Base-by-base conservation (phyloP, 1,139 yeast genomes). In the Taphrina betulina region DNA sequence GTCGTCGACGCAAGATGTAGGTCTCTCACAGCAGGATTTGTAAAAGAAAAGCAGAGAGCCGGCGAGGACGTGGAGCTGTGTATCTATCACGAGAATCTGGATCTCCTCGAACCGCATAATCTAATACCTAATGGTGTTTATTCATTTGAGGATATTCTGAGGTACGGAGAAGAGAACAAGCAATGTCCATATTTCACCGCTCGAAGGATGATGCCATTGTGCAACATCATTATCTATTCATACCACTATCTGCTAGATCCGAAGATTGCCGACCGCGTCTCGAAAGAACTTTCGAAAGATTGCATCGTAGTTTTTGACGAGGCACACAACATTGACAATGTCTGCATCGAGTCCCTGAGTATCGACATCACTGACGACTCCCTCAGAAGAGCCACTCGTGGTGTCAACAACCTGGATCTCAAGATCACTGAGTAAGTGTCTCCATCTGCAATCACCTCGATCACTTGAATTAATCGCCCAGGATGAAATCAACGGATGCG, bases 141-240 rank as follows among this genome's bases (percentile, higher is more conserved):
- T 70, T 90, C 98, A 0, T 92, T 92, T 69, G 97, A 92, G 61
- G 83, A 83, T 52, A 74, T 92, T 62, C 70, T 85, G 31, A 79
- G 79, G 43, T 85, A 86, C 67, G 87, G 98, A 67, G 85, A 83
- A 67, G 76, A 77, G 43, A 80, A 79, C 63, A 86, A 83, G 41
- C 85, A 92, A 2, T 92, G 99, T 69, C 99, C 99, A 0, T 92
- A 92, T 71, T 92, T 92, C 70, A 88, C 96, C 0, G 96, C 92
- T 40, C 85, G 99, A 75, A 82, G 99, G 71, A 92, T 92, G 98
- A 88, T 92, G 69, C 85, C 96, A 1, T 83, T 85, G 67, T 92
- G 98, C 74, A 90, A 94, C 68, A 82, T 92, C 58, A 84, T 92
- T 63, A 92, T 92, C 71, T 92, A 92, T 71, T 92, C 98, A 2